Evolutionary conservation across 2,329 filamentous ascomycete genomes (phyloP).

Genomic region (Calonectria henricotiae): DNA sequence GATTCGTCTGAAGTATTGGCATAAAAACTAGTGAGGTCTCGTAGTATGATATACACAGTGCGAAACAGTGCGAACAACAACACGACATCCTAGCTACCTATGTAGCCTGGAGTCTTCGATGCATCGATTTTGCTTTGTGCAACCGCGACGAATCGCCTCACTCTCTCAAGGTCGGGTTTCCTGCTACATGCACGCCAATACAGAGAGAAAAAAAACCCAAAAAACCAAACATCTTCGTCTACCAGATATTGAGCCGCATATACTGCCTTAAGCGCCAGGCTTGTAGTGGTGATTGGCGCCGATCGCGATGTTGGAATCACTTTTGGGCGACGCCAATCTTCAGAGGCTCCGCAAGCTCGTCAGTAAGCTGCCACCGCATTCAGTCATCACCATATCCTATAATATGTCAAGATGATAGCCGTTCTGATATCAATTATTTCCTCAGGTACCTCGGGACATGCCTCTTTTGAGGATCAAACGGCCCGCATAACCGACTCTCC

Average conservation of each 20-base stretch:
- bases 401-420: background rate
- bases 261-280: background rate
- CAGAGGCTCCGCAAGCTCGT: constrained; percentile 28
- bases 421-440: background rate
- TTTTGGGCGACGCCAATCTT: constrained; percentile 40
- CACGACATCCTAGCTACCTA: background rate
- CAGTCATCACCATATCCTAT: background rate
- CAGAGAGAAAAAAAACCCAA: background rate
- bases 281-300: background rate
- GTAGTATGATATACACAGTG: background rate
- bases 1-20: background rate
- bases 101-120: background rate
- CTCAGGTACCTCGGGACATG: background rate
- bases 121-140: background rate
- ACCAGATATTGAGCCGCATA: background rate
- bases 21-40: too few species aligned
- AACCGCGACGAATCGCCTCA: background rate
- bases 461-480: constrained; percentile 12
- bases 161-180: background rate
- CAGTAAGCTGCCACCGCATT: background rate
- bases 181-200: too few species aligned
- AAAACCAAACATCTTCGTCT: too few species aligned
- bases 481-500: background rate
- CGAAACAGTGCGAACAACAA: background rate
- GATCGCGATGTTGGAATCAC: constrained; percentile 25